Percentiles rank a stretch among this genome's conserved stretches.
Evolutionary conservation across 2,329 filamentous ascomycete genomes (phyloP).

Genomic region (Alternaria ethzedia): DNA sequence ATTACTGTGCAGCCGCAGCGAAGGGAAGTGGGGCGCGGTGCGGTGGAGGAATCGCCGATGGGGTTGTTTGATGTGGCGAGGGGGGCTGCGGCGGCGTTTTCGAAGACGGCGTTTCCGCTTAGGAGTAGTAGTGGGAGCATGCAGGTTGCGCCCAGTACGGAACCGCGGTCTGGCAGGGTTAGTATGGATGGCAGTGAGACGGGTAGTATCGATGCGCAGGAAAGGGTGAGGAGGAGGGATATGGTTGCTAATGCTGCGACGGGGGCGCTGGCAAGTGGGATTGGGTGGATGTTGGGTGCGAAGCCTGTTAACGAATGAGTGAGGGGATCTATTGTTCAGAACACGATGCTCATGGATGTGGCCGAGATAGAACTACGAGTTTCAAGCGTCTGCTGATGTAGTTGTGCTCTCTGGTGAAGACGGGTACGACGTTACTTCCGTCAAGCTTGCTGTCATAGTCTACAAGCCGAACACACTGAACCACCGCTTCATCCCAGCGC

Average conservation of each 20-base stretch:
- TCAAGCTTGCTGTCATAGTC: background rate
- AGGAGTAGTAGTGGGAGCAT: conserved; percentile 29
- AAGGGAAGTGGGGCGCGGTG: conserved; percentile 51
- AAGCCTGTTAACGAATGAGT: conserved; percentile 34
- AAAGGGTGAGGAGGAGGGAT: conserved; percentile 71
- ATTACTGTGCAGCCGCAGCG: conserved; percentile 45
- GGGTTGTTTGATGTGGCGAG: conserved; percentile 61
- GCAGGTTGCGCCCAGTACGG: conserved; percentile 14
- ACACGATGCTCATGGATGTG: no score
- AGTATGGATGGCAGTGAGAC: conserved; percentile 47
- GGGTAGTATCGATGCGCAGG: conserved; percentile 40
- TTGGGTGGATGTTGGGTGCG: conserved; percentile 68
- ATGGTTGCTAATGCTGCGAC: conserved; percentile 71
- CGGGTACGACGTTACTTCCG: background rate
- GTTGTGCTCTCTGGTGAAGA: no score
- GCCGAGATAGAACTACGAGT: no score
- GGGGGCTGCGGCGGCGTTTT: conserved; percentile 57
- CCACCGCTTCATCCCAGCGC: background rate
- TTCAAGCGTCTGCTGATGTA: no score
- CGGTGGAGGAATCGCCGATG: conserved; percentile 58
- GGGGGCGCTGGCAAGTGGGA: conserved; percentile 65
- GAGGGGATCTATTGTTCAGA: no score
- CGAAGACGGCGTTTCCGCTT: conserved; percentile 56
- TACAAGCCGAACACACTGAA: background rate
- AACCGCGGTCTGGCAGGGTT: conserved; percentile 20